phyloP scores from a whole-genome alignment of 208 protist genomes.

The Tritrichomonas musculus region DNA sequence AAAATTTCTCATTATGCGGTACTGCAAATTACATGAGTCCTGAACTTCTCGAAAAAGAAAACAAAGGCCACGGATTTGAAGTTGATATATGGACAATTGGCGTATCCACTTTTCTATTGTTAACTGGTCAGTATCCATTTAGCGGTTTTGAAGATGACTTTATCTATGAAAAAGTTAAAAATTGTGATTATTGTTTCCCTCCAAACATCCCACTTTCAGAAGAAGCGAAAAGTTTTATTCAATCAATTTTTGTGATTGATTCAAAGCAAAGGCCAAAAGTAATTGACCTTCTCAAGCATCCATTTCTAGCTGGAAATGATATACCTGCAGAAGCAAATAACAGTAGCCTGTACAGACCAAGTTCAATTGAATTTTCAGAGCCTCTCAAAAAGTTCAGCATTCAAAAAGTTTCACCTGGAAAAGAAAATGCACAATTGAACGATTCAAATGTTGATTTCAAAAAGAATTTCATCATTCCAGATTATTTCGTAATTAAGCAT shows the following conservation, averaged over 20 bases:
- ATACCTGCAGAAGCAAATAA: not conserved
- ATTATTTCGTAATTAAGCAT: constrained; percentile 68
- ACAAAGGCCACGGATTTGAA: constrained; percentile 78
- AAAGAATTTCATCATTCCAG: not conserved
- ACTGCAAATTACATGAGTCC: constrained; percentile 31
- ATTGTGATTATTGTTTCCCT: constrained; percentile 80
- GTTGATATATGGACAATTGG: constrained; percentile 94
- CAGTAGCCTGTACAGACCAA: not conserved
- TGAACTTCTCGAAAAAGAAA: not conserved
- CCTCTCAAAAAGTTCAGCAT: too few relatives aligned
- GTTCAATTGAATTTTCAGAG: too few relatives aligned
- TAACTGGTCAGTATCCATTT: constrained; percentile 87
- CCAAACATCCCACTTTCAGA: constrained; percentile 56
- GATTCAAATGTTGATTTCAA: not conserved
- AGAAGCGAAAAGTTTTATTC: constrained; percentile 72
- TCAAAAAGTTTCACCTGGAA: not conserved
- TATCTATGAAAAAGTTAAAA: constrained; percentile 83
- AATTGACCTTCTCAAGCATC: constrained; percentile 67
- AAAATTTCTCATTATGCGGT: constrained; percentile 58
- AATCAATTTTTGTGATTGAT: constrained; percentile 60
- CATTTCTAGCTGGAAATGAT: constrained; percentile 54
- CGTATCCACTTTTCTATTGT: constrained; percentile 74
- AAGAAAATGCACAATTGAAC: not conserved
- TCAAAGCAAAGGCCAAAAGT: constrained; percentile 68
- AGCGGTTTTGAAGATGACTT: constrained; percentile 82